Conservation (phyloP, 768 basidiomycete species). For the Mycena amicta region DNA sequence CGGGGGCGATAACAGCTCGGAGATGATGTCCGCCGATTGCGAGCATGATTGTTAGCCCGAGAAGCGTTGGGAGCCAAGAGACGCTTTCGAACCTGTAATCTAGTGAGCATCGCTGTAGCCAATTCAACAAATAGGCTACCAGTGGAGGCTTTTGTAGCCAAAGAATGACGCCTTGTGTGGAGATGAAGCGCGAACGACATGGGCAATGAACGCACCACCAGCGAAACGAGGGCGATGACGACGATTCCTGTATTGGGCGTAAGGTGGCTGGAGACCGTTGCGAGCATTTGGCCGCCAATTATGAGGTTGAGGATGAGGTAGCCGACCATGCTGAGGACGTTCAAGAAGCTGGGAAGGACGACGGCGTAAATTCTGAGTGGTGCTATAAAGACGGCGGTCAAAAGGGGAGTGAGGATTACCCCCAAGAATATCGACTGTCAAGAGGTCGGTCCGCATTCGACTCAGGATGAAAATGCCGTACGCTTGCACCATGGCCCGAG, state of each 20-base stretch:
- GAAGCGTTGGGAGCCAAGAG: slow-evolving; percentile 58
- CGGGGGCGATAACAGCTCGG: slow-evolving; percentile 36
- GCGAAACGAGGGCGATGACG: slow-evolving; percentile 34
- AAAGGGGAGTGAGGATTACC: not conserved
- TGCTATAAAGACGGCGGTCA: not conserved
- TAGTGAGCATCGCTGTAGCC: too few relatives aligned
- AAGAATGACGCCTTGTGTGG: slow-evolving; percentile 55
- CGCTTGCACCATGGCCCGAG: slow-evolving; percentile 3
- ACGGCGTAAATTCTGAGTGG: not conserved
- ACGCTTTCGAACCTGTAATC: slow-evolving; percentile 56
- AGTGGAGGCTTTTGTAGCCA: slow-evolving; percentile 50
- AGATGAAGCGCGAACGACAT: not conserved
- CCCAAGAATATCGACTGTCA: not conserved
- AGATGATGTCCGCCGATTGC: slow-evolving; percentile 57
- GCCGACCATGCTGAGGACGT: not conserved
- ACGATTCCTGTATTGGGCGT: slow-evolving; percentile 35
- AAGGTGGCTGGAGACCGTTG: slow-evolving; percentile 21
- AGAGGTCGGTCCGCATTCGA: not conserved
- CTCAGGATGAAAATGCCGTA: not conserved
- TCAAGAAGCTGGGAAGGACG: not conserved
- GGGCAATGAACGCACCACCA: slow-evolving; percentile 22
- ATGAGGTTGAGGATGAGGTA: slow-evolving; percentile 2
- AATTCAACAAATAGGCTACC: too few relatives aligned
- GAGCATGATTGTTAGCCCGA: slow-evolving; percentile 55
- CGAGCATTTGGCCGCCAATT: slow-evolving; percentile 4